Evolutionary conservation across 1,284 basidiomycete species (phyloP).

Genomic region (Chalciporus piperatoides): DNA sequence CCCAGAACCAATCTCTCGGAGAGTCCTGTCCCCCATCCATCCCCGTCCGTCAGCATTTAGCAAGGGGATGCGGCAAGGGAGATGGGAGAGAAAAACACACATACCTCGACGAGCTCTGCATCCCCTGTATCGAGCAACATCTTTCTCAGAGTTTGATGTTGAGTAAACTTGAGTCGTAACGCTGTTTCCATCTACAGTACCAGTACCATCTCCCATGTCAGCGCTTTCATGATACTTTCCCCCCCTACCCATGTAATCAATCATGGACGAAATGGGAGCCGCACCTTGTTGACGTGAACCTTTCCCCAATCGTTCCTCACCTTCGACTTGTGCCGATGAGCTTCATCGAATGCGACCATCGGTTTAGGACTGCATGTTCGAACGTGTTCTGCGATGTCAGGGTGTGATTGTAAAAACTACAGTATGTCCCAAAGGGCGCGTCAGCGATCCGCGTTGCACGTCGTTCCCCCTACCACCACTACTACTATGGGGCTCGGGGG

Average conservation of each 20-base stretch:
- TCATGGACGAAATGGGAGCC: not conserved
- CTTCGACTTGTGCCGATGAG: constrained; percentile 29
- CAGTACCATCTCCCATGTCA: not conserved
- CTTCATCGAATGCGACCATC: constrained; percentile 33
- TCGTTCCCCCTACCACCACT: too few species aligned
- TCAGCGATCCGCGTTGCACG: too few species aligned
- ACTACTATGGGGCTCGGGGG: too few species aligned
- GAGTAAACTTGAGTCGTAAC: constrained; percentile 41
- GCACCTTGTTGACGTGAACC: constrained; percentile 30
- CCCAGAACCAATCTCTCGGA: constrained; percentile 43
- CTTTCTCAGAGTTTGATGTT: constrained; percentile 37
- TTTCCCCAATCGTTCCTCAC: constrained; percentile 34
- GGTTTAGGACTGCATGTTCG: constrained; percentile 30
- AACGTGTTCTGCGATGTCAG: constrained; percentile 34
- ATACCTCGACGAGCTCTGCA: constrained; percentile 35
- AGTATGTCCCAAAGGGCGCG: too few species aligned
- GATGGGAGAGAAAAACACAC: not conserved
- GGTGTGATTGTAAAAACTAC: constrained; percentile 32
- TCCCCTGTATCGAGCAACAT: constrained; percentile 37
- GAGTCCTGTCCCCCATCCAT: constrained; percentile 31
- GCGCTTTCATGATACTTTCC: not conserved
- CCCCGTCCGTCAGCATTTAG: not conserved
- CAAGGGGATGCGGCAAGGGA: not conserved
- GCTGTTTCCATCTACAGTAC: constrained; percentile 40
- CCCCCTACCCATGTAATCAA: too few species aligned